Conservation (phyloP, 1,139 yeast genomes). For the Kurtzmaniella quercitrusa region DNA sequence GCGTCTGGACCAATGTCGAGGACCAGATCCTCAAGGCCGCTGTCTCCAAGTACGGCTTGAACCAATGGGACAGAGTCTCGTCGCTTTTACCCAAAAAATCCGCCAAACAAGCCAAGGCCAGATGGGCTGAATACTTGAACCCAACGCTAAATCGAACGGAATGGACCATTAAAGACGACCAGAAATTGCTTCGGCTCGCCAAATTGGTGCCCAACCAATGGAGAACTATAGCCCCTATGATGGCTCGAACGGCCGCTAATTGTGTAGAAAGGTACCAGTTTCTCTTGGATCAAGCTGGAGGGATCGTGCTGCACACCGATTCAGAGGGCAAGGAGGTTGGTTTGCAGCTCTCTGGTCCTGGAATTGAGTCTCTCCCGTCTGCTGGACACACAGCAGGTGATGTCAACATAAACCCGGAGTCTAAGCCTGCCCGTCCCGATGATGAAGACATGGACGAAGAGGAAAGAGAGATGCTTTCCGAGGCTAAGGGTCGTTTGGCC, state of each 20-base stretch:
- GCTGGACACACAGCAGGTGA: conserved; percentile 46
- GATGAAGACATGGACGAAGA: conserved; percentile 79
- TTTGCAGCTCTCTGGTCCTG: conserved; percentile 47
- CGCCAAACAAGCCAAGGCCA: conserved; percentile 86
- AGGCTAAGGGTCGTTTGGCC: conserved; percentile 87
- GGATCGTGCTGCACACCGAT: conserved; percentile 9
- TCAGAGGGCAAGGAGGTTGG: conserved; percentile 27
- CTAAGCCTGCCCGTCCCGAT: conserved; percentile 82
- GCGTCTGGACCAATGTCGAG: conserved; percentile 87
- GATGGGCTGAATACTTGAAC: conserved; percentile 89
- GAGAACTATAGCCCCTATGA: conserved; percentile 77
- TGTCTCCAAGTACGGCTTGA: conserved; percentile 85
- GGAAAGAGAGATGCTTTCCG: conserved; percentile 87
- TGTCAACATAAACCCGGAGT: conserved; percentile 67
- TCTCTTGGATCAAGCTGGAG: conserved; percentile 55
- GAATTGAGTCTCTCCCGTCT: conserved; percentile 52
- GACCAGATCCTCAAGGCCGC: conserved; percentile 90
- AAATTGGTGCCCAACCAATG: conserved; percentile 86
- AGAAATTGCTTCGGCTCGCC: conserved; percentile 60
- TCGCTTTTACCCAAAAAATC: conserved; percentile 80
- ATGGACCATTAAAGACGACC: conserved; percentile 81
- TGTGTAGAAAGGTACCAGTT: conserved; percentile 86
- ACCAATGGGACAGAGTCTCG: conserved; percentile 93
- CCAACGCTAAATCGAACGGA: conserved; percentile 61
- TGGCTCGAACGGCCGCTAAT: conserved; percentile 84